Base-by-base conservation (phyloP, 139 green algal species). In the Chlamydomonas applanata region DNA sequence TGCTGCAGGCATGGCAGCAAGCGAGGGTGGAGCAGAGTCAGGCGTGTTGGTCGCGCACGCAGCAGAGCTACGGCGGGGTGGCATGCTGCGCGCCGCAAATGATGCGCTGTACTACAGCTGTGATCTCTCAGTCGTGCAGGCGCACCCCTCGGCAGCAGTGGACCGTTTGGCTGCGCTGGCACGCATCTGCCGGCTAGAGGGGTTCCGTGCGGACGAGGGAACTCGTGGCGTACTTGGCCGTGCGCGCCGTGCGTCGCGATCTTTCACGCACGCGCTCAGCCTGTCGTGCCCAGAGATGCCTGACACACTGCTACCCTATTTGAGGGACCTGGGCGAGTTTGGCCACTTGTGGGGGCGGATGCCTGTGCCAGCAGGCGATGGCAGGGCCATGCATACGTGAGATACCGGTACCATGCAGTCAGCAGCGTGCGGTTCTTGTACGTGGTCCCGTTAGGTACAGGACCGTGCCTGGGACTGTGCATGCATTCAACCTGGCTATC, bases 31-130 rank as follows among this genome's bases (percentile, higher is more conserved):
- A 56, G 46, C 14, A 56, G 46, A 56, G 46, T 14, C 46, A 56
- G 46, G 46, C 46, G 46, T 14, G 14, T 56, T 56, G 46, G 46
- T 17, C 46, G 14, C 46, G 46, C 24, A 29, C 22, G 53, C 22
- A 25, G 53, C 53, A 36, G 59, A 34, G n/a, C n/a, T 30, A 25
- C 25, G n/a, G n/a, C 59, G 59, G 59, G n/a, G n/a, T 14, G 59
- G 11, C 24, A 40, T 66, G 59, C 59, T 66, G n/a, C 59, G 30
- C 9, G 59, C 59, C n/a, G 59, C 59, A 11, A 66, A 66, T 30
- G 59, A 66, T 9, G 59, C 59, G 59, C n/a, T 66, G 59, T 35
- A 40, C n/a, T 40, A 29, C n/a, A 40, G n/a, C 59, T 22, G n/a
- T 19, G n/a, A 40, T 9, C 2, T 2, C n/a, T 22, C 59, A 34